A percentile compares a stretch with the other conserved stretches of the same genome.
Conservation (phyloP, 345 rosid genomes). For the Gossypium turneri region DNA sequence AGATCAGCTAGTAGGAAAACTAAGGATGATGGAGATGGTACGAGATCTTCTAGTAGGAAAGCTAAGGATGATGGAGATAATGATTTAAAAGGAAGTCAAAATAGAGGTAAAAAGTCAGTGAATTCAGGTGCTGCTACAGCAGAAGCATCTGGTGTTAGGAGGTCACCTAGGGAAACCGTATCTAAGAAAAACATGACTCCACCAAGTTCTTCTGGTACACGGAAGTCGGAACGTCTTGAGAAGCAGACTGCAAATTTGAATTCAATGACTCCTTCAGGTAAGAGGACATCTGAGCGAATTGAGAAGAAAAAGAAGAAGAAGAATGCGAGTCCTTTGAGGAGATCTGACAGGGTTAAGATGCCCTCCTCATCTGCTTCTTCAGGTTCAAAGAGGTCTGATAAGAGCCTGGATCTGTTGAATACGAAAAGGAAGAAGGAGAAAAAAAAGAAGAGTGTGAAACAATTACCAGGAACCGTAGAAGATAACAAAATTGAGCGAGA, state of each 20-base stretch:
- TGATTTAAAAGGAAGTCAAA: constrained; percentile 31
- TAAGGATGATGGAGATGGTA: no score
- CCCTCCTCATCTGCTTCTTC: constrained; percentile 32
- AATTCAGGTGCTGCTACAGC: constrained; percentile 20
- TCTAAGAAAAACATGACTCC: constrained; percentile 29
- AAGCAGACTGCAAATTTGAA: constrained; percentile 25
- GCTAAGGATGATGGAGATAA: constrained; percentile 37
- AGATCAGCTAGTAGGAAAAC: no score
- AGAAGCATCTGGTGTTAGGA: constrained; percentile 41
- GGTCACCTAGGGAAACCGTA: constrained; percentile 39
- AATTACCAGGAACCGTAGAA: constrained; percentile 37
- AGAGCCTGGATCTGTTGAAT: constrained; percentile 22
- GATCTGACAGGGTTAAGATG: constrained; percentile 53
- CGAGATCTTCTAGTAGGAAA: constrained; percentile 13
- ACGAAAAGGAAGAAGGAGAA: constrained; percentile 29
- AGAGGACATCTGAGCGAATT: constrained; percentile 31
- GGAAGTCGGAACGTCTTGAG: constrained; percentile 59
- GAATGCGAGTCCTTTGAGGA: constrained; percentile 38
- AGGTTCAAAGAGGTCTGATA: constrained; percentile 35
- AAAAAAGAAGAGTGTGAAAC: constrained; percentile 33
- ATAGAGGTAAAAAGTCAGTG: constrained; percentile 31
- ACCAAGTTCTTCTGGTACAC: constrained; percentile 24
- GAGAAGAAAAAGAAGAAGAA: constrained; percentile 42
- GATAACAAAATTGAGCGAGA: constrained; percentile 16
- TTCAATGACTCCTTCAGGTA: constrained; percentile 31